Percentiles rank a stretch among this genome's conserved stretches.
phyloP scores from a whole-genome alignment of 2,329 filamentous ascomycete genomes.

The Colletotrichum simmondsii region DNA sequence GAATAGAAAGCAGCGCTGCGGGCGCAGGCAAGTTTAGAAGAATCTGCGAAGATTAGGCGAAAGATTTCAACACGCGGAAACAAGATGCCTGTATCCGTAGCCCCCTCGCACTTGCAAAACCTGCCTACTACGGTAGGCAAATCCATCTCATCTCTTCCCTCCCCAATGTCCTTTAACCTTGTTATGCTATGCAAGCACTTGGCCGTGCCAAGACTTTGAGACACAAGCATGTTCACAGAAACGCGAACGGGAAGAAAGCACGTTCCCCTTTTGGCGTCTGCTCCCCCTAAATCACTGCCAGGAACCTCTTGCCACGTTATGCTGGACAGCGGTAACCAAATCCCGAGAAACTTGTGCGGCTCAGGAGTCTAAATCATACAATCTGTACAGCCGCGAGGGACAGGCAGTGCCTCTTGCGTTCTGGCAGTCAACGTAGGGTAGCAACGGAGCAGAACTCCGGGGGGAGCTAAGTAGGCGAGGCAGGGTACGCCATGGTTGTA shows the following conservation, averaged over 20 bases:
- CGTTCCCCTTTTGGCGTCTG: background rate
- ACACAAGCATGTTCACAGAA: background rate
- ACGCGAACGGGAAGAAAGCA: background rate
- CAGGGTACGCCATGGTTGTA: background rate
- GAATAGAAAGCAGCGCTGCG: background rate
- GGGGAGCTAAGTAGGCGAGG: background rate
- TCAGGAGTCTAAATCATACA: constrained; percentile 11
- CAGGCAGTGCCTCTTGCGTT: background rate
- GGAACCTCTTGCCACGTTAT: background rate
- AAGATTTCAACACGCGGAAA: background rate
- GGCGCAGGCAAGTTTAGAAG: background rate
- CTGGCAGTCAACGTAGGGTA: background rate
- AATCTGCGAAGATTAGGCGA: background rate
- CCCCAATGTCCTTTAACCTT: background rate
- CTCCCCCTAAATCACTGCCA: background rate
- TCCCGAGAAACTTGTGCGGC: background rate
- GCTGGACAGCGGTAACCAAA: background rate
- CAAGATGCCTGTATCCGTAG: no score
- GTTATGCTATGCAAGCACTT: background rate
- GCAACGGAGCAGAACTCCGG: background rate
- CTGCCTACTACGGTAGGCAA: background rate
- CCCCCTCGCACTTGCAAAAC: background rate
- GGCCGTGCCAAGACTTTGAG: background rate
- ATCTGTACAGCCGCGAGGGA: background rate
- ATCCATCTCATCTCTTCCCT: background rate